Evolutionary conservation across 805 yeast genomes (phyloP).

Genomic region (Cyberlindnera maritima): DNA sequence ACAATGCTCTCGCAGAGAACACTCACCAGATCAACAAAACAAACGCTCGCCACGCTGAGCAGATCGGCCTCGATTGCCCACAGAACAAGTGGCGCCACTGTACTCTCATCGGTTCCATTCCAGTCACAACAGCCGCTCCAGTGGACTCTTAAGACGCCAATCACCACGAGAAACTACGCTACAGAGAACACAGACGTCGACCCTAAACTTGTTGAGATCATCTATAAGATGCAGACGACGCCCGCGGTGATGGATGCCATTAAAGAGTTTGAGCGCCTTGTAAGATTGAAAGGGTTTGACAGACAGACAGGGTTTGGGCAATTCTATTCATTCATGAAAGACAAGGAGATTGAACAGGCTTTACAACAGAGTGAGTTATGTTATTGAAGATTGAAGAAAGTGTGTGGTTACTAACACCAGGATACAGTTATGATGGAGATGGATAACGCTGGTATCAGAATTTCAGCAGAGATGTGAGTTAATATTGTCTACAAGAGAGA

Average conservation of each 20-base stretch:
- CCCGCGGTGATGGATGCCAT: slow-evolving; percentile 16
- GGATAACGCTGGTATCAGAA: slow-evolving; percentile 17
- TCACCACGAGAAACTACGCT: slow-evolving; percentile 5
- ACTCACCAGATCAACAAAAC: background rate
- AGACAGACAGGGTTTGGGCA: slow-evolving; percentile 9
- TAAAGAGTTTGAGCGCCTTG: slow-evolving; percentile 6
- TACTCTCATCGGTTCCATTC: too few relatives aligned
- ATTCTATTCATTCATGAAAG: slow-evolving; percentile 11
- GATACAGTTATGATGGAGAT: slow-evolving; percentile 14
- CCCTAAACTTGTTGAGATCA: slow-evolving; percentile 13
- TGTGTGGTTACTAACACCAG: background rate
- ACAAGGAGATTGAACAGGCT: slow-evolving; percentile 12
- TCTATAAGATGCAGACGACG: slow-evolving; percentile 16
- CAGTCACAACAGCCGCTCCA: too few relatives aligned
- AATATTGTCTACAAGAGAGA: background rate
- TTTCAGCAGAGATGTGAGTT: slow-evolving; percentile 13
- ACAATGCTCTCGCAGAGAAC: background rate
- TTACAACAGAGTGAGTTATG: slow-evolving; percentile 13
- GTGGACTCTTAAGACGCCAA: background rate
- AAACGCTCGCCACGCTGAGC: background rate
- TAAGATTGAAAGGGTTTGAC: slow-evolving; percentile 12
- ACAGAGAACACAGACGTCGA: slow-evolving; percentile 13
- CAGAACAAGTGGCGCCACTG: background rate
- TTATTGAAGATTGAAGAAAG: too few relatives aligned
- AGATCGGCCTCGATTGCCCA: background rate